Conservation (phyloP, 495 filamentous ascomycete species). For the Niebla homalea region DNA sequence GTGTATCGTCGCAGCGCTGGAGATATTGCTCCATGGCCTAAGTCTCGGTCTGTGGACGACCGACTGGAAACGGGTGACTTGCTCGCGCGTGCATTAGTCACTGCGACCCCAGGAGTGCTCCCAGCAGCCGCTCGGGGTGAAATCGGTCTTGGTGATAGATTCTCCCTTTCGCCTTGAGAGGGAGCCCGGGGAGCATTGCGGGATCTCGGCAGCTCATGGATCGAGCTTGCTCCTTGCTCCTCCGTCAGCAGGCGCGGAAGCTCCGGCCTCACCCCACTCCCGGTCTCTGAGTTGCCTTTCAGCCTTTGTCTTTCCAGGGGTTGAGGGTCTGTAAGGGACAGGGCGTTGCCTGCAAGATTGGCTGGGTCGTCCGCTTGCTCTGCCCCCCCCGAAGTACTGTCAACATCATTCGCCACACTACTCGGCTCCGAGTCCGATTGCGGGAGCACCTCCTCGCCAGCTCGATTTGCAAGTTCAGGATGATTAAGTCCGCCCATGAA, state of each 20-base stretch:
- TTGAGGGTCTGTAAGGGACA: not conserved
- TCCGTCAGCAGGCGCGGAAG: constrained; percentile 6
- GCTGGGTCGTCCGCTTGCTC: not conserved
- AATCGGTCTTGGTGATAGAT: not conserved
- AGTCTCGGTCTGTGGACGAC: not conserved
- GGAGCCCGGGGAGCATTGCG: not conserved
- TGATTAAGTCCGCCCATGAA: constrained; percentile 30
- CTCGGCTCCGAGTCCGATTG: constrained; percentile 10
- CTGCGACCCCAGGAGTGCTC: not conserved
- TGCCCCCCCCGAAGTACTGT: not conserved
- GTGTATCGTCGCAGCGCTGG: constrained; percentile 15
- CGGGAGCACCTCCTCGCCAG: constrained; percentile 17
- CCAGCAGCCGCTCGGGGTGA: not conserved
- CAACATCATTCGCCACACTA: constrained; percentile 8
- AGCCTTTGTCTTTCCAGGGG: not conserved
- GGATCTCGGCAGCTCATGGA: not conserved
- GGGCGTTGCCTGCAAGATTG: constrained; percentile 2
- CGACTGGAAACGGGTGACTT: not conserved
- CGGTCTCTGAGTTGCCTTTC: not conserved
- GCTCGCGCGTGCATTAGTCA: not conserved
- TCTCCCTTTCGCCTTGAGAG: not conserved
- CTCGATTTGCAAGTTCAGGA: constrained; percentile 30
- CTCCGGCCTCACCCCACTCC: not conserved
- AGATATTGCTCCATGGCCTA: constrained; percentile 8
- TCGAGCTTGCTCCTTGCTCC: not conserved